These are phyloP conservation scores for Chlamydomonas incerta DNA, from an alignment of 139 green algal genomes.

Conservation along the genomic window DNA sequence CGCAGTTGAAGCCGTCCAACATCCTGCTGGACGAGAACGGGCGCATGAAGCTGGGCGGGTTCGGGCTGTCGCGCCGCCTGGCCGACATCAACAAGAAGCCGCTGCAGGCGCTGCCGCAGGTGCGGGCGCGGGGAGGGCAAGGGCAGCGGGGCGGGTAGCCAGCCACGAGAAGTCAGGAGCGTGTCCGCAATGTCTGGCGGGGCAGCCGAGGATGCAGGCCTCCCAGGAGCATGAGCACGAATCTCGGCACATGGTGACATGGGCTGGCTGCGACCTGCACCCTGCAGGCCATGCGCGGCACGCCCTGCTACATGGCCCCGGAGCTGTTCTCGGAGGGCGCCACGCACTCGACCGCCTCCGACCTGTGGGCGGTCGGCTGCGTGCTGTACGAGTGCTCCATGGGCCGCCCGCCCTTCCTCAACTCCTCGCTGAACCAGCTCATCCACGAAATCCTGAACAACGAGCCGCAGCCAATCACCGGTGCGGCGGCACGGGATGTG, in stretches of 20 bases:
- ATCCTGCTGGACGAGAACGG: constrained; percentile 96
- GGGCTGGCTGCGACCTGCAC: too few relatives aligned
- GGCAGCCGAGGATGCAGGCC: too few relatives aligned
- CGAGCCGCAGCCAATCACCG: constrained; percentile 66
- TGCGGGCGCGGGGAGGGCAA: not conserved
- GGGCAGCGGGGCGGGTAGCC: too few relatives aligned
- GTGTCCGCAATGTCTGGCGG: too few relatives aligned
- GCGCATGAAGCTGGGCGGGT: constrained; percentile 93
- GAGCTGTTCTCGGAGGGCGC: constrained; percentile 91
- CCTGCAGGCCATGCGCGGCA: constrained; percentile 81
- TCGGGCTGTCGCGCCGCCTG: constrained; percentile 83
- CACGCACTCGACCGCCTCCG: constrained; percentile 83
- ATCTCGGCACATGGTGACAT: too few relatives aligned
- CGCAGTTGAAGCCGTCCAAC: constrained; percentile 87
- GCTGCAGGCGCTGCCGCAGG: constrained; percentile 58
- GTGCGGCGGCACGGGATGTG: too few relatives aligned
- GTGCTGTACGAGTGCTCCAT: constrained; percentile 93
- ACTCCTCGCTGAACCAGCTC: constrained; percentile 82
- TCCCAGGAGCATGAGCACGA: too few relatives aligned
- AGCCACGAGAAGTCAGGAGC: too few relatives aligned
- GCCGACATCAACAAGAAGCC: constrained; percentile 87
- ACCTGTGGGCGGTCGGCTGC: constrained; percentile 95
- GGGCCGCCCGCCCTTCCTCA: constrained; percentile 89
- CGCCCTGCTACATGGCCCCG: constrained; percentile 95
- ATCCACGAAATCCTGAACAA: constrained; percentile 78